These are phyloP conservation scores for Pezicula rhizophila DNA, from an alignment of 2,329 filamentous ascomycete species.

Conservation along the genomic window DNA sequence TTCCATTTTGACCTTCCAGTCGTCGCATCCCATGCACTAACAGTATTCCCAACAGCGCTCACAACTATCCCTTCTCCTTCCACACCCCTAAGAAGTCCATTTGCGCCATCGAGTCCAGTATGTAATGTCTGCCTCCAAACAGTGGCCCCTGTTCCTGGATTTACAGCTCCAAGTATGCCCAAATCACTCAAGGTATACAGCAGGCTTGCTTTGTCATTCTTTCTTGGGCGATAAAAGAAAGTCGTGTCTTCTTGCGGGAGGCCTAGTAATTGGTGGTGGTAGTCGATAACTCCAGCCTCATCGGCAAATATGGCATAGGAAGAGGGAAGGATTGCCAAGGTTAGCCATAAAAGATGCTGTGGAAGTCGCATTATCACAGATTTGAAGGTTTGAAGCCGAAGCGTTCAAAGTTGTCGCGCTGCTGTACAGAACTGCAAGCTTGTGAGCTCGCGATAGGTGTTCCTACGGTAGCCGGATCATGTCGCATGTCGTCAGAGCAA, in stretches of 20 bases:
- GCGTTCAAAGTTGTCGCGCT: background rate
- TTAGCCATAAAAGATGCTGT: conserved; percentile 21
- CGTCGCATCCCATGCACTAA: conserved; percentile 78
- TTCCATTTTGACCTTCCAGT: conserved; percentile 78
- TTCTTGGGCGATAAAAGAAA: conserved; percentile 87
- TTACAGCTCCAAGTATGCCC: conserved; percentile 77
- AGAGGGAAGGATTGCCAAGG: conserved; percentile 24
- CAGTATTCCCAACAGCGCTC: conserved; percentile 61
- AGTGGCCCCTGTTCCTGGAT: conserved; percentile 76
- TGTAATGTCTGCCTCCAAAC: conserved; percentile 79
- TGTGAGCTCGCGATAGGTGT: conserved; percentile 1
- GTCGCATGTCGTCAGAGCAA: background rate
- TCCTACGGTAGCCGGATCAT: background rate
- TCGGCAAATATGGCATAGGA: conserved; percentile 70
- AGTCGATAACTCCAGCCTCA: conserved; percentile 88
- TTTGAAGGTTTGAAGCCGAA: background rate
- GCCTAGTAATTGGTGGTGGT: conserved; percentile 85
- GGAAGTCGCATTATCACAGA: conserved; percentile 22
- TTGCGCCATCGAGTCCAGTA: conserved; percentile 34
- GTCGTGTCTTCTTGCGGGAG: conserved; percentile 75
- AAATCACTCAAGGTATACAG: conserved; percentile 88
- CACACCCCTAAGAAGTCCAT: conserved; percentile 58
- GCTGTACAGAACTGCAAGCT: background rate
- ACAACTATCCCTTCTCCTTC: conserved; percentile 73
- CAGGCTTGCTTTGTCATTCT: conserved; percentile 77